phyloP scores from a whole-genome alignment of 2,329 filamentous ascomycete species.

The Conoideocrella luteorostrata region DNA sequence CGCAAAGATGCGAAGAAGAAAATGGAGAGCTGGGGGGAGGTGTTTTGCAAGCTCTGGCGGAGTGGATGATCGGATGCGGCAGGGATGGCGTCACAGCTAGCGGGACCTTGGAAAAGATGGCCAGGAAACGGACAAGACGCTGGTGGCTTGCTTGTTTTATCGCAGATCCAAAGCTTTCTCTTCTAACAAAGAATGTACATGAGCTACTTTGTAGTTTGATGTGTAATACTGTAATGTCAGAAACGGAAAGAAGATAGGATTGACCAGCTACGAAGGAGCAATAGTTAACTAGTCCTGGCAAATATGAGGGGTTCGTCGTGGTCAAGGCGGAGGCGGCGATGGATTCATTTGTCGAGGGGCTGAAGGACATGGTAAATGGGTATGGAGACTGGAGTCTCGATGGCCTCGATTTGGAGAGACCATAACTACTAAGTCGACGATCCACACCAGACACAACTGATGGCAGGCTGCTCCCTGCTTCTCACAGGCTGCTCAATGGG shows the following conservation, averaged over 20 bases:
- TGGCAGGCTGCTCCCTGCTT: background rate
- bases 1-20: background rate
- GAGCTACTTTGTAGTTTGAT: too few relatives aligned
- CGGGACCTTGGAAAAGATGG: slow-evolving; percentile 3
- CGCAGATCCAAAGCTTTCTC: too few relatives aligned
- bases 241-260: background rate
- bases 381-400: too few relatives aligned
- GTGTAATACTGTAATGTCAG: too few relatives aligned
- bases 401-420: too few relatives aligned
- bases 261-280: background rate
- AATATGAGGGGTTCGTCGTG: too few relatives aligned
- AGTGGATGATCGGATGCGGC: slow-evolving; percentile 8
- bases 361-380: background rate
- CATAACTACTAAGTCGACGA: background rate
- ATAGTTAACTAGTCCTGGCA: too few relatives aligned
- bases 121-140: too few relatives aligned
- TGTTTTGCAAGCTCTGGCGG: slow-evolving; percentile 3
- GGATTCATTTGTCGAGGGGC: background rate
- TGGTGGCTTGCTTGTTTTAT: too few relatives aligned
- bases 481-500: too few relatives aligned
- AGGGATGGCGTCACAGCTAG: slow-evolving; percentile 8
- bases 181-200: too few relatives aligned
- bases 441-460: background rate
- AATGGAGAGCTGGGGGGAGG: slow-evolving; percentile 1
- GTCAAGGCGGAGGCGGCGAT: too few relatives aligned